Percentiles rank a stretch among this genome's conserved stretches.
These are phyloP conservation scores for Microsporum audouinii DNA, from an alignment of 2,329 filamentous ascomycete genomes.

Conservation along the genomic window DNA sequence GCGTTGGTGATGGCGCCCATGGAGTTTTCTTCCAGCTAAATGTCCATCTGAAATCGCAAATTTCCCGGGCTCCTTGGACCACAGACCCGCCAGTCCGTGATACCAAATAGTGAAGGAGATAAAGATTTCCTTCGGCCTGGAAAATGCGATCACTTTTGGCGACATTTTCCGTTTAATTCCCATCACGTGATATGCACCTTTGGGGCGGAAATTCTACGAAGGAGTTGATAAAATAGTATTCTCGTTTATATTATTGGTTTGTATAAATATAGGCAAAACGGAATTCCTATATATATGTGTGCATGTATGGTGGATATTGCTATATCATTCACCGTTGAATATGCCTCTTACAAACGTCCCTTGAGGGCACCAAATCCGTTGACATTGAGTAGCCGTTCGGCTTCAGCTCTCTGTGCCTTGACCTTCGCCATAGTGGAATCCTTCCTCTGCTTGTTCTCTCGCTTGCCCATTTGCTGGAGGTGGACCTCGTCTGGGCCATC, in stretches of 20 bases:
- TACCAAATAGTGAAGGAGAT: not conserved
- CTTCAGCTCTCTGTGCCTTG: conserved; percentile 32
- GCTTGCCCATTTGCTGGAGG: conserved; percentile 46
- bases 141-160: not conserved
- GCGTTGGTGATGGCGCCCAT: not conserved
- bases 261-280: not conserved
- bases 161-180: not conserved
- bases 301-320: not conserved
- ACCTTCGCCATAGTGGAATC: conserved; percentile 33
- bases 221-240: not conserved
- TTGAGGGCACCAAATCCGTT: conserved; percentile 25
- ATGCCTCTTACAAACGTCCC: conserved; percentile 7
- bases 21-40: not conserved
- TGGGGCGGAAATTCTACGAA: not conserved
- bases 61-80: conserved; percentile 4
- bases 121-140: not conserved
- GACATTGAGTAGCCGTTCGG: conserved; percentile 27
- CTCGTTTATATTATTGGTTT: too few species aligned
- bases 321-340: not conserved
- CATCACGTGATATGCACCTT: not conserved
- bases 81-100: conserved; percentile 5
- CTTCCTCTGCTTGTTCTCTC: conserved; percentile 44
- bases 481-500: conserved; percentile 98
- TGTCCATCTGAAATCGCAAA: conserved; percentile 1
- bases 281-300: not conserved